Evolutionary conservation across 2,329 filamentous ascomycete genomes (phyloP), one percentile per base, ranked within the genome.

Genomic region (Rhinocladiella mackenziei): DNA sequence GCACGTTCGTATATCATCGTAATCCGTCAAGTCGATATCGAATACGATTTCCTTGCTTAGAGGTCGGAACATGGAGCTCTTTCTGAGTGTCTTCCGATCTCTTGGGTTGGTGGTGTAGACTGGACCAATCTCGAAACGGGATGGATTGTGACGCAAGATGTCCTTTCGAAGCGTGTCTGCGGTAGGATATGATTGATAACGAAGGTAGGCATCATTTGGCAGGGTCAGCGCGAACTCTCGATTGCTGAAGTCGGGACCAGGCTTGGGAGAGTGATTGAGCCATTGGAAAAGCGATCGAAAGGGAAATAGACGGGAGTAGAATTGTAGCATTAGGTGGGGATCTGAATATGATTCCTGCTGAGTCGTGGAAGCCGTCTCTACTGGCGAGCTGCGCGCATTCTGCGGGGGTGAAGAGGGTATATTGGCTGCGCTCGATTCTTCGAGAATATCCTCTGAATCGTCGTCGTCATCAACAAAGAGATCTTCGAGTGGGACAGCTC

Each of bases 11-110:
- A 98, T 86, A 55, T 94, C 88, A 63, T 98, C 92, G 67, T 98
- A 98, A 69, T 97, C 92, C 42, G 92, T 97, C 78, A 98, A 78
- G 77, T 98, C 92, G 59, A 98, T 97, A 83, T 98, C 92, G 66
- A 98, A 97, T 58, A 95, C 95, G 28, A 98, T 72, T 65, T 98
- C 92, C 65, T 98, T 98, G 43, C 86, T 78, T 22, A 96, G 66
- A 0, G 92, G 91, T 53, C 83, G 84, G 70, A 98, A 96, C 6
- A 86, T 80, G 35, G 80, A 80, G 25, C 83, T 78, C 65, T 89
- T 91, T 40, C 84, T 81, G 23, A 97, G 68, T 0, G 83, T 83
- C 69, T 97, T 98, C 60, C 91, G 83, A 59, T 98, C 92, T 57
- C 89, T 84, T 1, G 92, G 92, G 63, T 97, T 96, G 34, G 89